A percentile compares a stretch with the other conserved stretches of the same genome.
Evolutionary conservation across 2,329 filamentous ascomycete species (phyloP).

Genomic region (Aspergillus tubingensis): DNA sequence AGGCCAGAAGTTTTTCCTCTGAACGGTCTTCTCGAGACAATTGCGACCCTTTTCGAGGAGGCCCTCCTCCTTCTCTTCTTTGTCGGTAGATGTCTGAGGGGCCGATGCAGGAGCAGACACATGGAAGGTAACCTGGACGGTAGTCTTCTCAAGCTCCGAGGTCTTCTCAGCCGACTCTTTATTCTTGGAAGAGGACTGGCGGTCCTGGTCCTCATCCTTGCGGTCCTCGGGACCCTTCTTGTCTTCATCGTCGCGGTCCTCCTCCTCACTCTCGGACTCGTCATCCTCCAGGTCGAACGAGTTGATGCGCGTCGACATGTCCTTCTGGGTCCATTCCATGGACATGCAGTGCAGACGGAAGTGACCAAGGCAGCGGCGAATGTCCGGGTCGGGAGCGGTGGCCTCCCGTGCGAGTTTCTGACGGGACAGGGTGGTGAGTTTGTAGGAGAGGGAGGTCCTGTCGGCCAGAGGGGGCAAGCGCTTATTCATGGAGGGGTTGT

Average conservation of each 20-base stretch:
- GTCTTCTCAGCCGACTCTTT: conserved; percentile 4
- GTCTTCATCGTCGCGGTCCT: conserved; percentile 18
- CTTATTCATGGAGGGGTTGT: conserved; percentile 32
- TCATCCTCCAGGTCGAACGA: conserved; percentile 40
- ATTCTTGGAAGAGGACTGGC: neutral
- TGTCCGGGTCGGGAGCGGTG: conserved; percentile 37
- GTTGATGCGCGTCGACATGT: conserved; percentile 39
- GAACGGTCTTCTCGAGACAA: conserved; percentile 31
- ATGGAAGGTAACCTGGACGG: conserved; percentile 21
- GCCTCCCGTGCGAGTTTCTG: conserved; percentile 40
- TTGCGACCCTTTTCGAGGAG: conserved; percentile 31
- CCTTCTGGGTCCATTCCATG: conserved; percentile 37
- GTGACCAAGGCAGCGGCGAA: conserved; percentile 38
- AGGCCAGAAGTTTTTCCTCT: conserved; percentile 30
- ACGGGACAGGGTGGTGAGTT: conserved; percentile 38
- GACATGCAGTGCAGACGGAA: conserved; percentile 38
- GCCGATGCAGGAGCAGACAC: conserved; percentile 14
- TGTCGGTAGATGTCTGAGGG: neutral
- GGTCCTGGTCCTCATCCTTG: conserved; percentile 5
- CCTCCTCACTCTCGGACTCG: conserved; percentile 28
- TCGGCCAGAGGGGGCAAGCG: conserved; percentile 40
- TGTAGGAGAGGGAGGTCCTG: conserved; percentile 37
- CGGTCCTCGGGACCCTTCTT: conserved; percentile 7
- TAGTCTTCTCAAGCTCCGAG: conserved; percentile 9
- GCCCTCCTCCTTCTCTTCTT: conserved; percentile 17